These are phyloP conservation scores for Sonneratia caseolaris DNA, from an alignment of 345 rosid species.

Conservation along the genomic window DNA sequence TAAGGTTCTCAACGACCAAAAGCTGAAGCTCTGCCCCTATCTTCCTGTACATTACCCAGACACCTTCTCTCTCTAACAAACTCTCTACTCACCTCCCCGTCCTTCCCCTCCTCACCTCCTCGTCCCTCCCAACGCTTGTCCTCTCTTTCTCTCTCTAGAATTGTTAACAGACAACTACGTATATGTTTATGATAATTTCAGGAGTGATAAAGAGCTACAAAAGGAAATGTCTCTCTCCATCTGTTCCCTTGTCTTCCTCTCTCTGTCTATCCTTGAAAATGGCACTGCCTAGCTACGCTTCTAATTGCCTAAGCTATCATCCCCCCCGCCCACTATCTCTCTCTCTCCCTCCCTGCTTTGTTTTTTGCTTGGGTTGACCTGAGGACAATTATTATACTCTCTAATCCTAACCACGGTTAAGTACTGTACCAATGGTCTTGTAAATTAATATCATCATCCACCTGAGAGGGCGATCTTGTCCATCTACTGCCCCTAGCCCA, in stretches of 20 bases:
- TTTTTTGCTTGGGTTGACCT: conserved; percentile 5
- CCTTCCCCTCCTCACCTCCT: conserved; percentile 1
- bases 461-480: too few species aligned
- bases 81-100: conserved; percentile 2
- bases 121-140: conserved; percentile 7
- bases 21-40: conserved; percentile 32
- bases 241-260: neutral
- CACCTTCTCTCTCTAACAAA: conserved; percentile 8
- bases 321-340: neutral
- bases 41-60: conserved; percentile 37
- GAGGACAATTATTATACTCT: neutral
- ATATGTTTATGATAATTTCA: too few species aligned
- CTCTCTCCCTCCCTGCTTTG: neutral
- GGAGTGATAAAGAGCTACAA: neutral
- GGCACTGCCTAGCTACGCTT: neutral
- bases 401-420: conserved; percentile 3
- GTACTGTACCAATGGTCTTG: neutral
- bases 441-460: too few species aligned
- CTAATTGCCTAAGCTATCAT: neutral
- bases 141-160: conserved; percentile 1
- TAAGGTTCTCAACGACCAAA: conserved; percentile 18
- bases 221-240: neutral
- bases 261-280: conserved; percentile 1
- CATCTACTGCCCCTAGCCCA: too few species aligned
- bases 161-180: neutral